Percentiles rank a stretch among this genome's conserved stretches.
Conservation (phyloP, 1,139 yeast species). For the Nakaseomyces uthaithaninus region DNA sequence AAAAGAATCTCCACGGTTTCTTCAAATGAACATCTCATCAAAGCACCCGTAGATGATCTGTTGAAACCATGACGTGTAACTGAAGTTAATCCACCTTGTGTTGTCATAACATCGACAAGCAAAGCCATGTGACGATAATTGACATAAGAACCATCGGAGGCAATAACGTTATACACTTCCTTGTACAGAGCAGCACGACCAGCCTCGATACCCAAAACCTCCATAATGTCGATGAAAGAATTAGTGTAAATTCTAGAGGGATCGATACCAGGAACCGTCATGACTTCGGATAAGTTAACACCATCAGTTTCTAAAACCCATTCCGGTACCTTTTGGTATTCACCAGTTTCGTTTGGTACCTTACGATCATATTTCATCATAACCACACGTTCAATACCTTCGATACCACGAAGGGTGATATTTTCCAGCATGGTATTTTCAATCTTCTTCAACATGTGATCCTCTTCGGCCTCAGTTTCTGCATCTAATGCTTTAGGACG, state of each 20-base stretch:
- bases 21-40: constrained; percentile 98
- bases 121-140: constrained; percentile 98
- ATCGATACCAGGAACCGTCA: constrained; percentile 93
- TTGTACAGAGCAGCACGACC: constrained; percentile 89
- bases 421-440: constrained; percentile 96
- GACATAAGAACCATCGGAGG: constrained; percentile 98
- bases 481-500: constrained; percentile 92
- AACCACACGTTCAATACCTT: constrained; percentile 77
- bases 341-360: constrained; percentile 76
- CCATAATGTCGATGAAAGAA: constrained; percentile 90
- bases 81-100: constrained; percentile 97
- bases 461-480: constrained; percentile 94
- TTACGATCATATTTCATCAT: constrained; percentile 85
- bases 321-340: constrained; percentile 79
- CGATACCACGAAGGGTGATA: constrained; percentile 91
- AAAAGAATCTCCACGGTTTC: constrained; percentile 96
- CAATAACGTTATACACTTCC: constrained; percentile 94
- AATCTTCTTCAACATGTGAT: constrained; percentile 87
- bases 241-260: constrained; percentile 84
- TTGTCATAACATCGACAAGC: constrained; percentile 96
- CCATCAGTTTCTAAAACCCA: constrained; percentile 99
- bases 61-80: constrained; percentile 99
- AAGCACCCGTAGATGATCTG: constrained; percentile 96
- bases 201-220: constrained; percentile 97
- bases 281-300: constrained; percentile 89